Base-by-base conservation (phyloP, 306 rosid species). In the Dryas octopetala region DNA sequence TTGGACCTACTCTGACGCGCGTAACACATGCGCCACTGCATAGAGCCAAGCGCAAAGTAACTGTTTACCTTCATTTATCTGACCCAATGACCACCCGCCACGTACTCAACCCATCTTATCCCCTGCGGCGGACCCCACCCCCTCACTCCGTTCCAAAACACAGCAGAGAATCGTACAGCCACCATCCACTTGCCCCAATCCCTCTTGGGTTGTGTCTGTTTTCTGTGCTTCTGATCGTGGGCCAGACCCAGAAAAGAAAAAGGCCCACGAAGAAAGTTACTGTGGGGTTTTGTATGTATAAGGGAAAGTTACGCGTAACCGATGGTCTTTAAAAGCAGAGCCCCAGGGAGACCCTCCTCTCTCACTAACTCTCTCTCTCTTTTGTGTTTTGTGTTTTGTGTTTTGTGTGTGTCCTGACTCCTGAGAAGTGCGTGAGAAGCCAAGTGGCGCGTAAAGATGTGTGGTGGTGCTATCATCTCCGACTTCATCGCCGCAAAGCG, bases 401-500 rank as follows among this genome's bases (percentile, higher is more conserved):
- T 10, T 41, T 32, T 32, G 38, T 32, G 38, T 32, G 23, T 23
- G 23, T 23, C 23, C 23, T 23, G 23, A 32, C 38, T 32, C 38
- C 38, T 32, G 38, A 32, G 38, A 32, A 32, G 38, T 32, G 38
- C 1, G 0, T 7, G 45, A 23, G 16, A 16, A 8, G 14, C 16
- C 26, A 66, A 66, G 16, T 61, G 32, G 13, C 61, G 50, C 49
- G 19, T 15, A 71, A 64, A 47, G 62, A 94, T 95, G 98, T 95
- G 98, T 68, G 98, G 98, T 4, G 98, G 97, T 48, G 96, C 98
- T 58, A 91, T 95, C 66, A 91, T 91, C 62, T 91, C 98, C 2
- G 94, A 82, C 78, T 86, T 73, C 82, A 76, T 82, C 43, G 88
- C 82, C 59, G 81, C 73, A 5, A 91, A 85, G 83, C 87, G 84